Evolutionary conservation across 352 stramenopile genomes (phyloP).

Genomic region (Peronospora belbahrii): DNA sequence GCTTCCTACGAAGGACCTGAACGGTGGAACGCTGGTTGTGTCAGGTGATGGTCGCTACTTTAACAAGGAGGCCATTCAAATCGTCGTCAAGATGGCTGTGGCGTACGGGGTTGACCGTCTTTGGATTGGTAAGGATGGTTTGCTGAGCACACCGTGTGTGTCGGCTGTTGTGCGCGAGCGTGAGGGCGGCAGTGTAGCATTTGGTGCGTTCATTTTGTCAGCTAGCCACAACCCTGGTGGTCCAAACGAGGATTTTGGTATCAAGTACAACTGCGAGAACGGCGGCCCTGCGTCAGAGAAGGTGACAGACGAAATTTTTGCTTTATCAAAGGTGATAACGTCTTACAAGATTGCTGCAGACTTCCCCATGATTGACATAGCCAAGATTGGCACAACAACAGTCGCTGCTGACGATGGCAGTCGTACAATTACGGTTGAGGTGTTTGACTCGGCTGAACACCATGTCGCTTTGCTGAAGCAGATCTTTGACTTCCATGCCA

Average conservation of each 20-base stretch:
- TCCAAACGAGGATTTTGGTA: constrained; percentile 97
- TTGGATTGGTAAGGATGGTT: constrained; percentile 92
- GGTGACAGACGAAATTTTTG: constrained; percentile 96
- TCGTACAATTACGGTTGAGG: constrained; percentile 90
- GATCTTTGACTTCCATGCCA: constrained; percentile 96
- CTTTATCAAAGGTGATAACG: constrained; percentile 92
- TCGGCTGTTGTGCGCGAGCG: constrained; percentile 94
- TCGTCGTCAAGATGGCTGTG: constrained; percentile 95
- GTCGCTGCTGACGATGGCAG: constrained; percentile 83
- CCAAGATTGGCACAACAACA: constrained; percentile 57
- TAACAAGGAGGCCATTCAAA: constrained; percentile 93
- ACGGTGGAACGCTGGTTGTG: constrained; percentile 93
- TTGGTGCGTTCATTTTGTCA: constrained; percentile 96
- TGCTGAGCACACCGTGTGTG: constrained; percentile 96
- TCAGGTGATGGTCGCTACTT: constrained; percentile 92
- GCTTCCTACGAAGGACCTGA: constrained; percentile 90
- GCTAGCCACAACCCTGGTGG: constrained; percentile 98
- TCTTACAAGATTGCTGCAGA: constrained; percentile 88
- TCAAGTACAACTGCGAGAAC: constrained; percentile 99
- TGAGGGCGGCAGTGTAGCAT: constrained; percentile 89
- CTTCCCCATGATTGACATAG: constrained; percentile 74
- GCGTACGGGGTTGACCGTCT: constrained; percentile 93
- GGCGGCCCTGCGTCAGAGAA: constrained; percentile 95
- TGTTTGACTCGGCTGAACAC: constrained; percentile 96
- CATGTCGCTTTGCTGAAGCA: constrained; percentile 93